Conservation (phyloP, 176 grass and related monocot species). For the Carex cristatella region DNA sequence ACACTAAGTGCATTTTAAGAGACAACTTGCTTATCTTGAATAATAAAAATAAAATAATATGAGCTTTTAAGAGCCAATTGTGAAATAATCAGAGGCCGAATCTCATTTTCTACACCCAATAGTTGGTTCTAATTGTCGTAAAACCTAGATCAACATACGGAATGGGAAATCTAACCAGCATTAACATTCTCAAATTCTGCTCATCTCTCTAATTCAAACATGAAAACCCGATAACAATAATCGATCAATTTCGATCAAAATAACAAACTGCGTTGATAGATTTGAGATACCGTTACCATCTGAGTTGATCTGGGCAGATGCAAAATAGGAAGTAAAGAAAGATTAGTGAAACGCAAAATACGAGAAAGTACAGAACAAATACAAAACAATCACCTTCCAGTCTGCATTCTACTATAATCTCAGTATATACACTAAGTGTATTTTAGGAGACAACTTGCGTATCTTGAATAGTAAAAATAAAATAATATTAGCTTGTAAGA, state of each 20-base stretch:
- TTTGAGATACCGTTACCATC: background rate
- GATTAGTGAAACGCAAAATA: background rate
- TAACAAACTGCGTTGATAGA: background rate
- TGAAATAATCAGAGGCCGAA: background rate
- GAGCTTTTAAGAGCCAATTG: background rate
- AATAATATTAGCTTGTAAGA: background rate
- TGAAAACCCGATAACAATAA: background rate
- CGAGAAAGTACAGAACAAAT: too few species aligned
- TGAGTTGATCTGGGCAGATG: background rate
- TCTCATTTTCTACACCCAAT: background rate
- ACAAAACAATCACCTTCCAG: background rate
- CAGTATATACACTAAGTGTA: background rate
- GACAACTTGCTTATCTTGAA: background rate
- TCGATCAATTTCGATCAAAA: background rate
- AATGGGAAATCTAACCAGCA: background rate
- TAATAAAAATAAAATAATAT: background rate
- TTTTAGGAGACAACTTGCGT: background rate
- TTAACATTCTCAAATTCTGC: background rate
- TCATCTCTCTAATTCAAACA: background rate
- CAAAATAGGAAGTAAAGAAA: background rate
- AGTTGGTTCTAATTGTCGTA: background rate
- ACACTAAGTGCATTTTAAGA: background rate
- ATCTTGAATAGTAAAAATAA: background rate
- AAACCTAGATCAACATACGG: background rate
- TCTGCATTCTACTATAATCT: background rate